These are phyloP conservation scores for Penicillium manginii DNA, from an alignment of 495 filamentous ascomycete genomes.

Conservation along the genomic window DNA sequence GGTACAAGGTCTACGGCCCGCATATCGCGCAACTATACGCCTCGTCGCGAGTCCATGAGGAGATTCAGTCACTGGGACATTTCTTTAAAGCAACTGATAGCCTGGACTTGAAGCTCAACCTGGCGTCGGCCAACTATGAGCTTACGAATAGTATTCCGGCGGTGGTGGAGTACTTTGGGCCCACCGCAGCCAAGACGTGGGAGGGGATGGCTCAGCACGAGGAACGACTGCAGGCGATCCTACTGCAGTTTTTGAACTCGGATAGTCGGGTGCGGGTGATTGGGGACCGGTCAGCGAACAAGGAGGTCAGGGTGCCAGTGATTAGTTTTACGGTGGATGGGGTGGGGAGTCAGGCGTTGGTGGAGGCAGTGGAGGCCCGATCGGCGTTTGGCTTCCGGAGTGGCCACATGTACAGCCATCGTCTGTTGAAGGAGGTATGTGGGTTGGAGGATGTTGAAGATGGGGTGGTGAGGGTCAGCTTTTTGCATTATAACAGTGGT, in stretches of 20 bases:
- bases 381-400: conserved; percentile 63
- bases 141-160: conserved; percentile 60
- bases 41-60: conserved; percentile 42
- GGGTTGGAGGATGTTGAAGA: conserved; percentile 54
- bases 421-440: conserved; percentile 63
- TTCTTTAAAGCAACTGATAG: conserved; percentile 65
- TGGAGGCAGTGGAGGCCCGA: conserved; percentile 62
- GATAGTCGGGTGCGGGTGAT: conserved; percentile 56
- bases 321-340: conserved; percentile 68
- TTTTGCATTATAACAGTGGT: conserved; percentile 79
- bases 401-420: conserved; percentile 69
- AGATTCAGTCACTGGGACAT: conserved; percentile 61
- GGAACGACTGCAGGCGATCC: conserved; percentile 54
- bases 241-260: conserved; percentile 58
- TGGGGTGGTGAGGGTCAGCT: conserved; percentile 69
- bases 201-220: conserved; percentile 59
- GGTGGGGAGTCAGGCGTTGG: conserved; percentile 56
- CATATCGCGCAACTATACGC: conserved; percentile 72
- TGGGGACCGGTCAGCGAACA: conserved; percentile 53
- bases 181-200: conserved; percentile 47
- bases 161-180: conserved; percentile 59
- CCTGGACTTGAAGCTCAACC: conserved; percentile 65
- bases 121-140: conserved; percentile 70
- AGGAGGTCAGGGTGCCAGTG: conserved; percentile 59
- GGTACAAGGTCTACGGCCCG: conserved; percentile 78